Percentiles rank a stretch among this genome's conserved stretches.
These are phyloP conservation scores for Gastrodia elata DNA, from an alignment of 106 monocot species.

Conservation along the genomic window DNA sequence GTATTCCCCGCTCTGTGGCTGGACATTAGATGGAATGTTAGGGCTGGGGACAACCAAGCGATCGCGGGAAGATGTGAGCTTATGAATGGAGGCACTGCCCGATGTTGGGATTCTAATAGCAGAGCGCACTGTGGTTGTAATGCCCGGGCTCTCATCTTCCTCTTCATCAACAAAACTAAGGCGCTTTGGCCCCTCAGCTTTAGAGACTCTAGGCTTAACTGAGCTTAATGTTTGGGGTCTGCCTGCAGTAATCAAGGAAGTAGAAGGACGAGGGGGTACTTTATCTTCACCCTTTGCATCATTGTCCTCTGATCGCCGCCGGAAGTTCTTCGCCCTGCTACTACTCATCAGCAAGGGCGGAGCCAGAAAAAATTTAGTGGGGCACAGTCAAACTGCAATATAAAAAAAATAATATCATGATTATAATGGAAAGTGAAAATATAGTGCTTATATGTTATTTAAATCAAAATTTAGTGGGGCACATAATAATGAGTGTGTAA, in stretches of 20 bases:
- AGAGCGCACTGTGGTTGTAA: conserved; percentile 2
- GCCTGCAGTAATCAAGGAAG: background rate
- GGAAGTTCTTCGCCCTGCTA: conserved; percentile 65
- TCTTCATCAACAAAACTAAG: conserved; percentile 96
- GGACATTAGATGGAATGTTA: conserved; percentile 56
- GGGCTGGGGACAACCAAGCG: conserved; percentile 19
- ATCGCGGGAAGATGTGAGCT: conserved; percentile 38
- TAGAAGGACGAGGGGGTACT: conserved; percentile 5
- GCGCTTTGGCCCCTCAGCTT: conserved; percentile 34
- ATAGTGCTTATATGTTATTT: too few relatives aligned
- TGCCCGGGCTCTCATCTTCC: conserved; percentile 39
- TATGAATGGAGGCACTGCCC: conserved; percentile 26
- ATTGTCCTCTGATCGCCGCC: conserved; percentile 56
- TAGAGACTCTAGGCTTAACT: conserved; percentile 13
- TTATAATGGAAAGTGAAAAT: too few relatives aligned
- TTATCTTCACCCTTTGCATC: conserved; percentile 32
- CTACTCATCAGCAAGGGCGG: too few relatives aligned
- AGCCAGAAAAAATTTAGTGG: too few relatives aligned
- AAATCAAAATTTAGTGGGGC: too few relatives aligned
- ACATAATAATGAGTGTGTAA: too few relatives aligned
- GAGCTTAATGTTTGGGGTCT: conserved; percentile 17
- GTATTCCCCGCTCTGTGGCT: conserved; percentile 86
- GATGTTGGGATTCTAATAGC: conserved; percentile 11
- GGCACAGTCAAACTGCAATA: too few relatives aligned
- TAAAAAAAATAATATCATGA: too few relatives aligned